Conservation (phyloP, 2,329 filamentous ascomycete species). For the Penicillium sp. region DNA sequence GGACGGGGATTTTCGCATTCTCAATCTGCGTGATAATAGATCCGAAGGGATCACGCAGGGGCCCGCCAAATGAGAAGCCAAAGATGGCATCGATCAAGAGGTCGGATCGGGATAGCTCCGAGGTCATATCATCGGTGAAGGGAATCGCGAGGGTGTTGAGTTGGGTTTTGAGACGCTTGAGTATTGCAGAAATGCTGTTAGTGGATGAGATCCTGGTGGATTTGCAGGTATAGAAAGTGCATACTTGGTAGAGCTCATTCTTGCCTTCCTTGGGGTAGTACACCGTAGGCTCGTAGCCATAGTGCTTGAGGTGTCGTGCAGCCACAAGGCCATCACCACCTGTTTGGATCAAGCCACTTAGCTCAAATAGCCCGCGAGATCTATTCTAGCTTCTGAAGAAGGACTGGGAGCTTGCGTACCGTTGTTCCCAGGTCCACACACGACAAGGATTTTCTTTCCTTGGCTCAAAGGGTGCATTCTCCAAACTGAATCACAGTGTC, state of each 20-base stretch:
- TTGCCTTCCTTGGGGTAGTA: conserved; percentile 93
- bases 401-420: conserved; percentile 24
- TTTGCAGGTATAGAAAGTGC: not conserved
- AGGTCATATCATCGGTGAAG: conserved; percentile 73
- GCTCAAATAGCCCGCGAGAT: not conserved
- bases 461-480: conserved; percentile 68
- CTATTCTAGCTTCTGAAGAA: too few species aligned
- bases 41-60: conserved; percentile 87
- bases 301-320: conserved; percentile 83
- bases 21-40: conserved; percentile 72
- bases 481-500: conserved; percentile 55
- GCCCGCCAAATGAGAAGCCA: conserved; percentile 87
- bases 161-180: conserved; percentile 73
- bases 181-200: conserved; percentile 6
- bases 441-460: conserved; percentile 70
- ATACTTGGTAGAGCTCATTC: conserved; percentile 80
- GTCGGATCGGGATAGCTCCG: conserved; percentile 62
- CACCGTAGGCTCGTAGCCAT: conserved; percentile 80
- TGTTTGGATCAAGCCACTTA: conserved; percentile 30
- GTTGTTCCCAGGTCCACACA: conserved; percentile 79
- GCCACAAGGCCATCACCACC: conserved; percentile 93
- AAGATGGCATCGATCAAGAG: conserved; percentile 92
- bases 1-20: conserved; percentile 66
- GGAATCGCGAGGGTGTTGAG: conserved; percentile 75
- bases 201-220: not conserved